Evolutionary conservation across 2,329 filamentous ascomycete genomes (phyloP).

Genomic region (Apiospora hydei): DNA sequence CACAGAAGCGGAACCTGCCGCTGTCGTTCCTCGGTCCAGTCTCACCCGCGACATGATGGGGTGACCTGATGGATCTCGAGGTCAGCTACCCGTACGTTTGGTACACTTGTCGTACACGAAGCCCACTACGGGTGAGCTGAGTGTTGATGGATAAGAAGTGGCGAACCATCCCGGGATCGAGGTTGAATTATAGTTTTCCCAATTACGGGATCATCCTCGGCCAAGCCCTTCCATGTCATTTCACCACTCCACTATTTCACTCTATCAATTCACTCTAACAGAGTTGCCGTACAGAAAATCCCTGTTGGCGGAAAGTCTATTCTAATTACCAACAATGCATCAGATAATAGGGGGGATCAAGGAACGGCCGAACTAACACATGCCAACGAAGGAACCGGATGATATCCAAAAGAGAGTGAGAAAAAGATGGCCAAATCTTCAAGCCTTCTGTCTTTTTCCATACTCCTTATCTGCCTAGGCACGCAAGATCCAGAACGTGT

Average conservation of each 20-base stretch:
- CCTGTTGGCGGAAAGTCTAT: background rate
- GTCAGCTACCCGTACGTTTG: no score
- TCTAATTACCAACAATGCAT: background rate
- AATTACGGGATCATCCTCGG: background rate
- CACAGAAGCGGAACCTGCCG: no score
- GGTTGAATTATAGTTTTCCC: background rate
- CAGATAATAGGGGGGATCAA: background rate
- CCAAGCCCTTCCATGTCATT: background rate
- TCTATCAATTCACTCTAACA: background rate
- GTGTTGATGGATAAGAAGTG: no score
- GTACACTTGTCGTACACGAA: no score
- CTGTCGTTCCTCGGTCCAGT: no score
- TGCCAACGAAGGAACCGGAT: background rate
- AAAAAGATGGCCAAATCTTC: rapidly evolving
- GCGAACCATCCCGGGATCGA: no score
- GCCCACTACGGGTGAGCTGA: no score
- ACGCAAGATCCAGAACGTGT: background rate
- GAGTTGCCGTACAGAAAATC: background rate
- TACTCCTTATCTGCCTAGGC: background rate
- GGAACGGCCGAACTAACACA: background rate
- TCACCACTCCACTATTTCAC: background rate
- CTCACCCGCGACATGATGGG: no score
- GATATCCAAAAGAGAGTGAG: background rate
- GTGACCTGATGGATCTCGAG: no score
- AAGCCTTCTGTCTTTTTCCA: background rate